Evolutionary conservation across 2,329 filamentous ascomycete genomes (phyloP).

Genomic region (Diplocarpon mali): DNA sequence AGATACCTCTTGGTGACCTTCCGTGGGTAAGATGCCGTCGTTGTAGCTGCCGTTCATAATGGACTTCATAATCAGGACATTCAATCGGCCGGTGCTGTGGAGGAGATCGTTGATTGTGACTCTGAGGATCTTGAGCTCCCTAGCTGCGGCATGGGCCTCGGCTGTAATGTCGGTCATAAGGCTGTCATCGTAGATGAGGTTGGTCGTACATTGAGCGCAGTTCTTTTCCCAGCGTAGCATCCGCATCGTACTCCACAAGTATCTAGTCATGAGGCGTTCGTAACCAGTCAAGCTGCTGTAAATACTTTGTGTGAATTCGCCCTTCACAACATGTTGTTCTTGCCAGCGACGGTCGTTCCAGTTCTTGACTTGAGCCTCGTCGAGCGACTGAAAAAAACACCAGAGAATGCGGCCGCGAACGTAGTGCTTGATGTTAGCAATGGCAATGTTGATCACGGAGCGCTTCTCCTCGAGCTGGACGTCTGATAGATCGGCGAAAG

Average conservation of each 20-base stretch:
- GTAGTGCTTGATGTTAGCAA: constrained; percentile 7
- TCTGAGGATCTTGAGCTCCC: not conserved
- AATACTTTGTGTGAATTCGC: not conserved
- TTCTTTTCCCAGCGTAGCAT: constrained; percentile 3
- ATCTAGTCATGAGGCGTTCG: constrained; percentile 25
- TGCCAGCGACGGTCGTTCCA: constrained; percentile 9
- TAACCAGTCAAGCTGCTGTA: constrained; percentile 14
- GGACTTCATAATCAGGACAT: not conserved
- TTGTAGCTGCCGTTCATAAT: not conserved
- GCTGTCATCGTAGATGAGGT: not conserved
- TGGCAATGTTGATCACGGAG: not conserved
- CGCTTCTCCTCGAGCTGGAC: not conserved
- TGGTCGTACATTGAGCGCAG: not conserved
- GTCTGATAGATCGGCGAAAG: too few relatives aligned
- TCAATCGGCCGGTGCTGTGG: not conserved
- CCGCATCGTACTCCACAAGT: constrained; percentile 23
- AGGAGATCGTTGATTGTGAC: not conserved
- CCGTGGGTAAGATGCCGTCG: not conserved
- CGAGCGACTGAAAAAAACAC: constrained; percentile 10
- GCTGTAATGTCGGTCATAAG: not conserved
- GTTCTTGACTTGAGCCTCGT: not conserved
- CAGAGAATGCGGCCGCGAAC: constrained; percentile 9
- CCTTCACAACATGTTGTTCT: not conserved
- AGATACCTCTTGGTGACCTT: too few relatives aligned
- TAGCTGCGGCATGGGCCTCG: not conserved